Conservation (phyloP, 192 early-diverging fungal species). For the Backusella circina region DNA sequence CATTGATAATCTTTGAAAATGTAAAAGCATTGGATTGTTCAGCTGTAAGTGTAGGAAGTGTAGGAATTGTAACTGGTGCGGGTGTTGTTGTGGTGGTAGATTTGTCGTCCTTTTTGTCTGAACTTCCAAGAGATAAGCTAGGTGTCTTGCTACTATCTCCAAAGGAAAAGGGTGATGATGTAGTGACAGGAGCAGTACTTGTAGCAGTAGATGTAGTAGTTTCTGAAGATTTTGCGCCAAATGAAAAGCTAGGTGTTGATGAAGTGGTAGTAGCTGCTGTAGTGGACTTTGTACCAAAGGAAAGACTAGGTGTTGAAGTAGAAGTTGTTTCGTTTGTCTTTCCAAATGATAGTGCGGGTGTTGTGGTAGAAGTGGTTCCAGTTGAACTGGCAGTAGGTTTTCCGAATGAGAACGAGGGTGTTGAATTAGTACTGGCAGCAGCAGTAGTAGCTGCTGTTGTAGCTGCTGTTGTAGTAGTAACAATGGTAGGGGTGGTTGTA, state of each 20-base stretch:
- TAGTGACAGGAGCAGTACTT: neutral
- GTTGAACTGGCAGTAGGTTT: neutral
- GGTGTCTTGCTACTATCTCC: neutral
- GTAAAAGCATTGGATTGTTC: neutral
- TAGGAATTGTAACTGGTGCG: neutral
- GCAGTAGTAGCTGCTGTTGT: neutral
- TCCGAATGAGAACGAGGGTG: neutral
- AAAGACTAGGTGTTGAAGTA: neutral
- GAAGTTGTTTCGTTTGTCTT: constrained; percentile 8
- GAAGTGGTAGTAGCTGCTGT: neutral
- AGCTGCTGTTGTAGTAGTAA: neutral
- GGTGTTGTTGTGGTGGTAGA: neutral
- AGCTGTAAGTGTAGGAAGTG: neutral
- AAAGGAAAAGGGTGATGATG: neutral
- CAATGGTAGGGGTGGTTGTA: neutral
- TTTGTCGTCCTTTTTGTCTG: neutral
- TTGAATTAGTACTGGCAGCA: neutral
- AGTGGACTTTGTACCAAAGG: constrained; percentile 10
- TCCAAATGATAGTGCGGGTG: constrained; percentile 12
- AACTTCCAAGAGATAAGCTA: neutral
- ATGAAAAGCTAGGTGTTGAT: neutral
- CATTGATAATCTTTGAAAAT: constrained; percentile 8
- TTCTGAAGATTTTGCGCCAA: neutral
- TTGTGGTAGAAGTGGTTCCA: neutral
- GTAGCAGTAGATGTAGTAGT: neutral